Evolutionary conservation across 2,329 filamentous ascomycete species (phyloP), one percentile per base, ranked within the genome.

Genomic region (Tolypocladium cylindrosporum): DNA sequence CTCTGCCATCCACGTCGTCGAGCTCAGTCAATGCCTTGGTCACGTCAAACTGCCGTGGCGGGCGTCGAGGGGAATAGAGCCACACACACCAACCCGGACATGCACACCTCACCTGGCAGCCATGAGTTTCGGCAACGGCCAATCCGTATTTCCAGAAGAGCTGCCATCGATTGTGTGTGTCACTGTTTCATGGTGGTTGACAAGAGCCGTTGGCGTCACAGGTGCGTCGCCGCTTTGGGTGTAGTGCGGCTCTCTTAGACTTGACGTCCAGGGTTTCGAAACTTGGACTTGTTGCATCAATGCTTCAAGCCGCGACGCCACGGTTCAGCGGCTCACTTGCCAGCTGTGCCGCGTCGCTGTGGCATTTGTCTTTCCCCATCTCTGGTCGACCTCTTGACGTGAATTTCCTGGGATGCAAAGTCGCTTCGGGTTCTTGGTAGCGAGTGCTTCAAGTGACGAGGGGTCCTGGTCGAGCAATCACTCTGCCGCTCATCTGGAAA

Each of bases 231-330:
- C 48, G 5, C 19, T 52, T 57, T 54, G 16, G 59, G 59, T 34
- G 27, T 57, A 61, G 55, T 36, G 55, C 39, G 21, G 24, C 24
- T 56, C 50, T 51, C 50, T 48, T 58, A 58, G 57, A 61, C 58
- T 57, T 64, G 63, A 51, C 61, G 61, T 63, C 61, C 62, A 61
- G 59, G 64, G 57, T 58, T 62, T 61, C 75, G 76, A 79, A 79
- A 79, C 76, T 67, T 62, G 62, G 66, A 68, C 67, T 58, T 74
- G 76, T 79, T 74, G 70, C 76, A 79, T 71, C 65, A 71, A 64
- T 78, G 76, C 76, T 71, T 78, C 76, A 78, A 70, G 65, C 60
- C 51, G 61, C 60, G 58, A 64, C 67, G 54, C 64, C 60, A 61
- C 58, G 27, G 27, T 6, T 59, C 57, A 59, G 54, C 55, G 57